A percentile compares a stretch with the other conserved stretches of the same genome.
Conservation (phyloP, 2,329 filamentous ascomycete species). For the Cladosporium austrohemisphaericum region DNA sequence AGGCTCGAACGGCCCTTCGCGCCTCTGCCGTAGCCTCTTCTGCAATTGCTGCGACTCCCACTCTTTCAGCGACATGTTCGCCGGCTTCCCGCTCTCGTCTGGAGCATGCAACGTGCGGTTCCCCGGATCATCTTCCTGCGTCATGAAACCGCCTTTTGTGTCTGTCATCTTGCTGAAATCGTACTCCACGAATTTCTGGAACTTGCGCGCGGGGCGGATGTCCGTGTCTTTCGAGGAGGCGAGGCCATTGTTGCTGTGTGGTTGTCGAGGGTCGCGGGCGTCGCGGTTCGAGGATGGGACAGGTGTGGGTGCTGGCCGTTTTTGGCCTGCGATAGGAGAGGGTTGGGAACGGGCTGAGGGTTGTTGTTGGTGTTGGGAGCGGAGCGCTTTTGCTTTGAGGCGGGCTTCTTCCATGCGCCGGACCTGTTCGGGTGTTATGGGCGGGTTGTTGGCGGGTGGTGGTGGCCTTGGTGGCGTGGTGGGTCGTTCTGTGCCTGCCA, state of each 20-base stretch:
- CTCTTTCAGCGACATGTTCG: conserved; percentile 83
- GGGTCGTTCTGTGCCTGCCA: conserved; percentile 38
- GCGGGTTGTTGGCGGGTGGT: conserved; percentile 38
- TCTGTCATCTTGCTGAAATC: conserved; percentile 98
- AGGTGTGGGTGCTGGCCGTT: conserved; percentile 59
- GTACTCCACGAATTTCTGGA: conserved; percentile 93
- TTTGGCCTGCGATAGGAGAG: conserved; percentile 58
- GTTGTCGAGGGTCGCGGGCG: conserved; percentile 51
- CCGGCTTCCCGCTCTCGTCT: conserved; percentile 60
- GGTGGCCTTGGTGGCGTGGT: conserved; percentile 47
- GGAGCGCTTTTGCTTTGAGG: conserved; percentile 81
- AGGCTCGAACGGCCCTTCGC: conserved; percentile 82
- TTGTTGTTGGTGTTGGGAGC: conserved; percentile 54
- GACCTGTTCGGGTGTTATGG: conserved; percentile 59
- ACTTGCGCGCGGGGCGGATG: conserved; percentile 78
- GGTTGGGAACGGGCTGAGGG: conserved; percentile 21
- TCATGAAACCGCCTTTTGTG: conserved; percentile 92
- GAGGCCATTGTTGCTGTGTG: conserved; percentile 30
- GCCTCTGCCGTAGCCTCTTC: conserved; percentile 65
- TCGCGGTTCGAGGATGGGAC: conserved; percentile 64
- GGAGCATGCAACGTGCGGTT: conserved; percentile 69
- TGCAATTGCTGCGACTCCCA: conserved; percentile 84
- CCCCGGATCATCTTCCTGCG: conserved; percentile 84
- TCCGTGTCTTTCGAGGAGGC: conserved; percentile 42
- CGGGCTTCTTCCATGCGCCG: conserved; percentile 73